These are phyloP conservation scores for Cichorium intybus DNA, from an alignment of 140 eudicot species.

Conservation along the genomic window DNA sequence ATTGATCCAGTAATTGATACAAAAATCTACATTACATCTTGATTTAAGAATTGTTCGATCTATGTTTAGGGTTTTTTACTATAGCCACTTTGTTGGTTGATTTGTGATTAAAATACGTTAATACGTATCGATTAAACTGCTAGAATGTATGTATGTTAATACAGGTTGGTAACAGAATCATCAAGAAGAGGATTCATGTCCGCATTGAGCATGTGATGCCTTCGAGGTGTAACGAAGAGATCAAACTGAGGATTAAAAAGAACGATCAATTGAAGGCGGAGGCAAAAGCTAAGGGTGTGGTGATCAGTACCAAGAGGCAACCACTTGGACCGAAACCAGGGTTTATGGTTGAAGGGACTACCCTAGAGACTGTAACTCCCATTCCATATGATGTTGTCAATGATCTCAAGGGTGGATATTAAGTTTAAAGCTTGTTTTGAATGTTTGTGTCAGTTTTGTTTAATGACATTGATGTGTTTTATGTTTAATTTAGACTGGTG, in stretches of 20 bases:
- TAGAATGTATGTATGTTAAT: neutral
- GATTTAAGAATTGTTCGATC: neutral
- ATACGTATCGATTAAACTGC: neutral
- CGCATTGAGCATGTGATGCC: conserved; percentile 81
- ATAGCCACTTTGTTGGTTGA: neutral
- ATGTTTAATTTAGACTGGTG: conserved; percentile 22
- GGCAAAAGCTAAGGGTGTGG: conserved; percentile 64
- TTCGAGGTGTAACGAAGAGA: conserved; percentile 67
- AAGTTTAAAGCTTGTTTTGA: conserved; percentile 10
- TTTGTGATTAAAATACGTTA: neutral
- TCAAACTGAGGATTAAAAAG: conserved; percentile 47
- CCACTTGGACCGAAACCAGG: conserved; percentile 81
- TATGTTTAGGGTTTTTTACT: neutral
- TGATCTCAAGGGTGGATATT: conserved; percentile 82
- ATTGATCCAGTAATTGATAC: neutral
- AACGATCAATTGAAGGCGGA: conserved; percentile 63
- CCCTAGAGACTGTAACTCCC: conserved; percentile 76
- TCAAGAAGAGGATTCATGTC: conserved; percentile 76
- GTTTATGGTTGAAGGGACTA: conserved; percentile 74
- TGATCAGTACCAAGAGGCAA: conserved; percentile 76
- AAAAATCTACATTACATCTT: neutral
- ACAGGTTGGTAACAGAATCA: conserved; percentile 68
- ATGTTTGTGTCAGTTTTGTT: conserved; percentile 20
- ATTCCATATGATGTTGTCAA: conserved; percentile 85
- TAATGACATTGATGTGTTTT: conserved; percentile 21